A percentile compares a stretch with the other conserved stretches of the same genome.
Evolutionary conservation across 2,329 filamentous ascomycete genomes (phyloP).

Genomic region (Nakataea oryzae): DNA sequence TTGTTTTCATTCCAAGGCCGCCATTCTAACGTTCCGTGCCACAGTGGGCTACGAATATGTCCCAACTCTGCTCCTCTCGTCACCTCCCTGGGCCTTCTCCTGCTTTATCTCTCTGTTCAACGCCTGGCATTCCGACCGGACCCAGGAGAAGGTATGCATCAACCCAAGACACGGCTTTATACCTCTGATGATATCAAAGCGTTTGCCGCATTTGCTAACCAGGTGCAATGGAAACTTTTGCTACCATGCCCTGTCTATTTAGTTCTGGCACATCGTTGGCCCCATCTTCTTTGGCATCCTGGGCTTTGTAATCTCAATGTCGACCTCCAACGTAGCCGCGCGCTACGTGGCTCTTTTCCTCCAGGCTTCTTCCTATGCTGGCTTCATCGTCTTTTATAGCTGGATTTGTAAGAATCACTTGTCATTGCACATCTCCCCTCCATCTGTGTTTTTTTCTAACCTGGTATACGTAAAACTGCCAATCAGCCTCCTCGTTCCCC

Average conservation of each 20-base stretch:
- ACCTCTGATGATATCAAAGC: background rate
- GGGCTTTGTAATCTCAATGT: slow-evolving; percentile 51
- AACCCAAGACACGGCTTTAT: background rate
- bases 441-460: slow-evolving; percentile 39
- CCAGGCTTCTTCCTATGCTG: slow-evolving; percentile 41
- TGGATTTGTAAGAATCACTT: background rate
- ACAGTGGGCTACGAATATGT: slow-evolving; percentile 40
- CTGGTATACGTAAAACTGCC: background rate
- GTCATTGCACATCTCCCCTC: slow-evolving; percentile 38
- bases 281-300: slow-evolving; percentile 41
- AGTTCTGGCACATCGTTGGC: slow-evolving; percentile 48
- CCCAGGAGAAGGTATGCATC: slow-evolving; percentile 26
- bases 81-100: slow-evolving; percentile 46
- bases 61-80: slow-evolving; percentile 41
- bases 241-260: slow-evolving; percentile 11
- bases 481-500: slow-evolving; percentile 37
- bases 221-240: background rate
- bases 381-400: slow-evolving; percentile 35
- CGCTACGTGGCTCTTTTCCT: slow-evolving; percentile 52
- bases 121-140: slow-evolving; percentile 45
- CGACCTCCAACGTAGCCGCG: slow-evolving; percentile 41
- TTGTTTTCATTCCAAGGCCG: slow-evolving; percentile 9
- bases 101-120: slow-evolving; percentile 39
- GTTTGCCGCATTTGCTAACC: background rate
- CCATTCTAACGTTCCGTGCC: slow-evolving; percentile 34